Evolutionary conservation across 1,284 basidiomycete genomes (phyloP), one percentile per base, ranked within the genome.

Genomic region (Wallemia mellicola): DNA sequence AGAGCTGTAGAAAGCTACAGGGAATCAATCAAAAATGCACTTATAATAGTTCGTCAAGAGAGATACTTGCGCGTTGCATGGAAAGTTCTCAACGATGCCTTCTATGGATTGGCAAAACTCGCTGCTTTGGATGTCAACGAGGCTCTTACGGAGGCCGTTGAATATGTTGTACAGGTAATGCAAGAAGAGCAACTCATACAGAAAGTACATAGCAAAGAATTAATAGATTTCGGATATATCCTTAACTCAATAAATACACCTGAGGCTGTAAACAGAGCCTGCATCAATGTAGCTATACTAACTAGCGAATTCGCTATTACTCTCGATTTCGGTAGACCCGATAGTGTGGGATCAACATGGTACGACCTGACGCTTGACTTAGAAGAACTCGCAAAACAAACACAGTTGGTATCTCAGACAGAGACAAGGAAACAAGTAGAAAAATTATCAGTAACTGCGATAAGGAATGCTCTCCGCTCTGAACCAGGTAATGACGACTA

Each of bases 51-150:
- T 59, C 69, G 73, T 28, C 70, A 73, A 11, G 77, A 76, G n/a
- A 48, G 22, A n/a, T 48, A 48, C 22, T 25, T 68, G 76, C 38
- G 79, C 78, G 2, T 86, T 24, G 79, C 77, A 0, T 96, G 92
- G 91, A 98, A 96, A 70, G 73, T 80, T 1, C 74, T 82, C 11
- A 83, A 78, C 0, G 92, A 98, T 68, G 80, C 82, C 0, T 70
- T 85, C 1, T 80, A 80, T 27, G 64, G 65, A 15, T 66, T 71
- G 22, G 59, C 59, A 32, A 63, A 61, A 38, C 63, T 61, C 60
- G 38, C 38, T n/a, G 38, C 38, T 11, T 15, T 22, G 9, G 38
- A 22, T 48, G 38, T 48, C 9, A 7, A n/a, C 22, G 5, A 7
- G 19, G n/a, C 14, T 22, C 38, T 48, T n/a, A 48, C 14, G 5